phyloP scores from a whole-genome alignment of 1,139 yeast genomes.

The Candida glucosophila region DNA sequence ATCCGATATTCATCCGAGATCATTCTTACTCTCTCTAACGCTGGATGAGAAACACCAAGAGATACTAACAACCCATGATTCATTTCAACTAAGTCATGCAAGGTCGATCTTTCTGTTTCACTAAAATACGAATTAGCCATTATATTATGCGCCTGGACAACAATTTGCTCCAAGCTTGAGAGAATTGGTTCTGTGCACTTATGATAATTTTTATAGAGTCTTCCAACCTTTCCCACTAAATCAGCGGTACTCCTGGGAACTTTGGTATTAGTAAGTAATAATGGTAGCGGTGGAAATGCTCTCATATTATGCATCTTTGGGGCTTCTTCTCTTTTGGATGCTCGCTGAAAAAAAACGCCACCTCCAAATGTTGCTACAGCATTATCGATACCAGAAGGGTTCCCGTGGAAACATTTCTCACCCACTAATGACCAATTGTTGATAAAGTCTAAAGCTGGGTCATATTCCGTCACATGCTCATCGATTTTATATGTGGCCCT shows the following conservation, averaged over 20 bases:
- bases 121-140: constrained; percentile 48
- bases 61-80: constrained; percentile 87
- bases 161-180: constrained; percentile 61
- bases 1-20: constrained; percentile 51
- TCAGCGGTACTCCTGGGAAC: constrained; percentile 84
- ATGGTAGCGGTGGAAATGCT: constrained; percentile 65
- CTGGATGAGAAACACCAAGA: constrained; percentile 88
- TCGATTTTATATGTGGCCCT: constrained; percentile 18
- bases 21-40: constrained; percentile 63
- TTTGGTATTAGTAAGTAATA: constrained; percentile 75
- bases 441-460: constrained; percentile 48
- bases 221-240: constrained; percentile 70
- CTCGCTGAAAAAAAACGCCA: constrained; percentile 81
- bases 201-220: constrained; percentile 44
- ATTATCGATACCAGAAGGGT: constrained; percentile 95
- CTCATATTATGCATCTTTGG: constrained; percentile 58
- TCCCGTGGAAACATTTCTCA: constrained; percentile 93
- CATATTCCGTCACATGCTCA: constrained; percentile 27
- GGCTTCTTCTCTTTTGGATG: constrained; percentile 41
- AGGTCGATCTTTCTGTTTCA: constrained; percentile 29
- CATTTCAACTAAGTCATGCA: constrained; percentile 64
- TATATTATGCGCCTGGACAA: constrained; percentile 58
- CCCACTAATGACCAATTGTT: constrained; percentile 90
- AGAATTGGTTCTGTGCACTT: constrained; percentile 49
- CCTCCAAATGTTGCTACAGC: constrained; percentile 96